Evolutionary conservation across 140 eudicot genomes (phyloP).

Genomic region (Senecio squalidus): DNA sequence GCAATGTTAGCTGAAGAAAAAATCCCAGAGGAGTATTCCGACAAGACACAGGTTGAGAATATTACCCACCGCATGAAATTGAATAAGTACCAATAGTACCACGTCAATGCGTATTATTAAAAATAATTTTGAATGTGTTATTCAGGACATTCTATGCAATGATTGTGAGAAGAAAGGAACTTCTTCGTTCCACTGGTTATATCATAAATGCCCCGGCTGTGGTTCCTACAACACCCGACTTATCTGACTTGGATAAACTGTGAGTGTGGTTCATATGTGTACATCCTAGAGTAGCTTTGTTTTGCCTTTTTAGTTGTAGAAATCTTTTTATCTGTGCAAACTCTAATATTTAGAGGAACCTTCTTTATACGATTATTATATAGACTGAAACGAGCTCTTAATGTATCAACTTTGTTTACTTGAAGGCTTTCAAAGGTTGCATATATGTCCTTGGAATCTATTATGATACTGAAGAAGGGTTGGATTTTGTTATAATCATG

Average conservation of each 20-base stretch:
- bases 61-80: too few relatives aligned
- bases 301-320: not conserved
- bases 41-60: slow-evolving; percentile 65
- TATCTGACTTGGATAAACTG: slow-evolving; percentile 39
- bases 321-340: not conserved
- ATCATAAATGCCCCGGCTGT: slow-evolving; percentile 80
- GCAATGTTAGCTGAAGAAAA: slow-evolving; percentile 84
- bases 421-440: slow-evolving; percentile 23
- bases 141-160: slow-evolving; percentile 86
- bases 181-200: slow-evolving; percentile 66
- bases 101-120: slow-evolving; percentile 2
- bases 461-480: slow-evolving; percentile 47
- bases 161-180: slow-evolving; percentile 85
- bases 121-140: slow-evolving; percentile 1
- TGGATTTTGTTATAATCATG: slow-evolving; percentile 47
- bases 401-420: slow-evolving; percentile 18
- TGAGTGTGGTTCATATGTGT: slow-evolving; percentile 28
- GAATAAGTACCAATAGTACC: not conserved
- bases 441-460: slow-evolving; percentile 34
- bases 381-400: not conserved
- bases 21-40: slow-evolving; percentile 71
- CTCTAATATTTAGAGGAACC: slow-evolving; percentile 1
- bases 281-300: not conserved
- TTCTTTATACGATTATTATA: slow-evolving; percentile 1
- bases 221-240: slow-evolving; percentile 89